These are phyloP conservation scores for Heliocybe sulcata DNA, from an alignment of 1,284 basidiomycete genomes.

Conservation along the genomic window DNA sequence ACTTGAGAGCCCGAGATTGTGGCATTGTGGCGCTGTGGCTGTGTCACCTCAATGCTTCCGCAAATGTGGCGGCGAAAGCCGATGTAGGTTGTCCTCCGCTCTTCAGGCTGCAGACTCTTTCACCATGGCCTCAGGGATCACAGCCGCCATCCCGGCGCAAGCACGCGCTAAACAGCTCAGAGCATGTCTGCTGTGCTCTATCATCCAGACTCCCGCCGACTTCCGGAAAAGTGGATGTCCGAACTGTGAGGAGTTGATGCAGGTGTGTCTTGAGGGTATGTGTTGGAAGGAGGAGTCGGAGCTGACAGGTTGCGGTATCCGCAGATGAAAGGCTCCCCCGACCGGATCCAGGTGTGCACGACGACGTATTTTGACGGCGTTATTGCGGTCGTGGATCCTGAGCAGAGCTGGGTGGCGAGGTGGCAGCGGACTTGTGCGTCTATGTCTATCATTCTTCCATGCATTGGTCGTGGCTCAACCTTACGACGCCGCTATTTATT, in stretches of 20 bases:
- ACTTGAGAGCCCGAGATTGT: too few relatives aligned
- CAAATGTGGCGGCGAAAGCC: too few relatives aligned
- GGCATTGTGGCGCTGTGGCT: too few relatives aligned
- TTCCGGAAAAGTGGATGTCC: conserved; percentile 88
- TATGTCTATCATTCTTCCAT: background rate
- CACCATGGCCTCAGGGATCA: conserved; percentile 1
- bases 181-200: conserved; percentile 89
- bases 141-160: conserved; percentile 47
- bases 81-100: too few relatives aligned
- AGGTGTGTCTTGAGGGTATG: conserved; percentile 41
- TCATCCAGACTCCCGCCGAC: conserved; percentile 80
- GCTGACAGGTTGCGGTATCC: background rate
- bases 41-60: too few relatives aligned
- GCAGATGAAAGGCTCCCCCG: conserved; percentile 85
- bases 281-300: background rate
- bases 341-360: conserved; percentile 84
- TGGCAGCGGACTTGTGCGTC: conserved; percentile 86
- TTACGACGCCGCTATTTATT: too few relatives aligned
- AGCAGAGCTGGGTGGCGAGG: conserved; percentile 90
- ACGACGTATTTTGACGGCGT: conserved; percentile 94
- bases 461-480: background rate
- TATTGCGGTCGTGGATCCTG: conserved; percentile 84
- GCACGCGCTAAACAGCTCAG: conserved; percentile 70
- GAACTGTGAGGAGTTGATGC: conserved; percentile 94
- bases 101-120: background rate